Conservation (phyloP, 2,329 filamentous ascomycete species). For the Drechmeria coniospora region DNA sequence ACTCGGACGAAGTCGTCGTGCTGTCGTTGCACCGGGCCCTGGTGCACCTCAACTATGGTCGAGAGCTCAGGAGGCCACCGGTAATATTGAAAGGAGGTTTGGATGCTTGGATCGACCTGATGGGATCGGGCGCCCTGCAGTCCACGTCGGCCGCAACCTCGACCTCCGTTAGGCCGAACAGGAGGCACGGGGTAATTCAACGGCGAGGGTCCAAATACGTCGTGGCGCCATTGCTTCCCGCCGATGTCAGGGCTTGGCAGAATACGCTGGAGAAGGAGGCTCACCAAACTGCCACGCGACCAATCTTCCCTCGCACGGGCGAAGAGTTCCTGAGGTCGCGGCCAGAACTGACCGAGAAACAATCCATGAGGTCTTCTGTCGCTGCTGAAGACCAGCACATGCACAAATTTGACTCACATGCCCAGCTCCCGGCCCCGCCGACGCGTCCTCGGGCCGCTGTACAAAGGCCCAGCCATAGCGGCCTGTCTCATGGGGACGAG, state of each 20-base stretch:
- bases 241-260: constrained; percentile 71
- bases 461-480: constrained; percentile 63
- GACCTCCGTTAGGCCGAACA: constrained; percentile 6
- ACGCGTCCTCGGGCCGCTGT: constrained; percentile 52
- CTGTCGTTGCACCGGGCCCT: constrained; percentile 64
- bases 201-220: constrained; percentile 29
- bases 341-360: constrained; percentile 44
- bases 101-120: constrained; percentile 71
- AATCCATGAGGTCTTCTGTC: constrained; percentile 39
- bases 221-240: constrained; percentile 56
- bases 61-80: constrained; percentile 55
- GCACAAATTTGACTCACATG: constrained; percentile 25
- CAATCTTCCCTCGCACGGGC: constrained; percentile 49
- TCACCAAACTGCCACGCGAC: constrained; percentile 30
- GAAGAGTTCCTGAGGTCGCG: constrained; percentile 81
- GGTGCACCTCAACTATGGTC: constrained; percentile 68
- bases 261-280: constrained; percentile 56
- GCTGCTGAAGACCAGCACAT: constrained; percentile 8
- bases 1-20: constrained; percentile 37
- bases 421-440: constrained; percentile 40
- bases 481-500: constrained; percentile 35
- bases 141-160: constrained; percentile 21
- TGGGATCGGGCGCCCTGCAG: constrained; percentile 51
- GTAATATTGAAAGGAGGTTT: constrained; percentile 71
- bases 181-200: constrained; percentile 13